A percentile compares a stretch with the other conserved stretches of the same genome.
Evolutionary conservation across 2,329 filamentous ascomycete species (phyloP).

Genomic region (Aulographum hederae): DNA sequence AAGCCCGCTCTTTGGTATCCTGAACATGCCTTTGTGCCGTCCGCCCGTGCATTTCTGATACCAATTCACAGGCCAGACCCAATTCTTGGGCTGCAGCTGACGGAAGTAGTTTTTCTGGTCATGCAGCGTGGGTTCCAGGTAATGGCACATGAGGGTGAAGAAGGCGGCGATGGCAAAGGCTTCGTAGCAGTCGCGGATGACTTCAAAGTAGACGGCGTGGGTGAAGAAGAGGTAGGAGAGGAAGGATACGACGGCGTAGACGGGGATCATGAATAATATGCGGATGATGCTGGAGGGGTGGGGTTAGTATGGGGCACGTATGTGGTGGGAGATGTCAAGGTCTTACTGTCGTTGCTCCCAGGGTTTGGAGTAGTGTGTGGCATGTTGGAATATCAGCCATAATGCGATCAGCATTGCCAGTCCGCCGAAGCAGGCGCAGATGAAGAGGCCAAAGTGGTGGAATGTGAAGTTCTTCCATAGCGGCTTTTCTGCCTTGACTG

Average conservation of each 20-base stretch:
- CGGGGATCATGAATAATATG: conserved; percentile 73
- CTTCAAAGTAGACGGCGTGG: conserved; percentile 63
- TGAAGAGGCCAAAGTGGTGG: conserved; percentile 35
- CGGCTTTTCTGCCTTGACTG: conserved; percentile 25
- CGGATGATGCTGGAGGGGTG: conserved; percentile 49
- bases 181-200: conserved; percentile 73
- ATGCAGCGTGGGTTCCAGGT: conserved; percentile 59
- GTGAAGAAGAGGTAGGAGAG: conserved; percentile 58
- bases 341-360: conserved; percentile 40
- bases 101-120: conserved; percentile 71
- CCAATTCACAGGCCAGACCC: conserved; percentile 59
- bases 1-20: conserved; percentile 60
- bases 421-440: conserved; percentile 33
- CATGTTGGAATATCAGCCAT: conserved; percentile 37
- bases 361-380: conserved; percentile 40
- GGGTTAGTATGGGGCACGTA: conserved; percentile 1
- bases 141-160: conserved; percentile 67
- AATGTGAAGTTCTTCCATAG: conserved; percentile 37
- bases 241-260: conserved; percentile 60
- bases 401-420: conserved; percentile 32
- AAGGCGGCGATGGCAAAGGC: conserved; percentile 78
- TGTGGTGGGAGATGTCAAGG: neutral
- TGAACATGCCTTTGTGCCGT: conserved; percentile 43
- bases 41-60: conserved; percentile 54
- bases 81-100: conserved; percentile 41